Evolutionary conservation across 805 yeast genomes (phyloP), one percentile per base, ranked within the genome.

Genomic region (Sungouiozyma intestinalis): DNA sequence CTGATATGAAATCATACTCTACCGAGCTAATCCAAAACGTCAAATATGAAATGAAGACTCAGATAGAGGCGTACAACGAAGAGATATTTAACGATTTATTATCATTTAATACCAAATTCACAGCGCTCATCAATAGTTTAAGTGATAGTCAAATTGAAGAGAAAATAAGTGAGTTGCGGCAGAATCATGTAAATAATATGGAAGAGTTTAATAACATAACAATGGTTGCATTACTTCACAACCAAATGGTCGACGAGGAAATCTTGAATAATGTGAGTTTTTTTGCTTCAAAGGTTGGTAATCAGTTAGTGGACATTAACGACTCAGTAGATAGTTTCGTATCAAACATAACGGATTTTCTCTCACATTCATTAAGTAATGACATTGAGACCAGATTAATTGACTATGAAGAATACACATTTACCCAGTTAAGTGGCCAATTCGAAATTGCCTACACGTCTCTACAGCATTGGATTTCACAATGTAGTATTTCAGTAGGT

Each of bases 121-220:
- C 6, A 7, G 29, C 9, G 11, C 6, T 24, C 11, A 24, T 24
- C 29, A 11, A 24, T 6, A 24, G 9, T 11, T 11, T 24, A 11
- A 24, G 6, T 6, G 11, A 24, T 11, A 20, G 21, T 3, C 29
- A 33, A 36, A 18, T 48, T 3, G n/a, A 37, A 16, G 37, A 40
- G 4, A 20, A 46, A 21, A 20, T 44, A 2, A 24, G 36, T 4
- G 16, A 40, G 18, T 20, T 46, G 14, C 15, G 33, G 13, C n/a
- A 14, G 24, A 35, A 35, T 6, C 16, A 17, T 33, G 2, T 17
- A 15, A 17, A 11, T 2, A 20, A 24, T 11, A 24, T 24, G 29
- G 29, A 6, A 24, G 11, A 24, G 29, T 24, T 24, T 24, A 24
- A 24, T 11, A 24, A 24, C 11, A 24, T 24, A 11, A 24, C 29